Evolutionary conservation across 768 basidiomycete genomes (phyloP).

Genomic region (Lactifluus rugatus): DNA sequence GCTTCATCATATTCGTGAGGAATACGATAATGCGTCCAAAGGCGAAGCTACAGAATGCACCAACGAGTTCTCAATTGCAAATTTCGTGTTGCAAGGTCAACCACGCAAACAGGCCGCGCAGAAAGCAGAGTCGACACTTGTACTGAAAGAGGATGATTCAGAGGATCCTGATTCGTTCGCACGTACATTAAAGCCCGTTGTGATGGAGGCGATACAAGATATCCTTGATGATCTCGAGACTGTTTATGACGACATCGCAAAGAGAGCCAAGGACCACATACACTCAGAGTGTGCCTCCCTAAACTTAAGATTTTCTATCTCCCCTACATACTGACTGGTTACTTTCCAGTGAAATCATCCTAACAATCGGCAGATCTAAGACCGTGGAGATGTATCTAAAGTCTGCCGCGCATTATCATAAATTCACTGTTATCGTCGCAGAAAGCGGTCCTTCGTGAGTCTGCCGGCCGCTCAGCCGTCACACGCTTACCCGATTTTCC

Average conservation of each 20-base stretch:
- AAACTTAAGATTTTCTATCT: background rate
- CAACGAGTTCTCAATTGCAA: constrained; percentile 60
- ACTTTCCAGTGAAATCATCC: constrained; percentile 74
- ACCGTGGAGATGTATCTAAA: constrained; percentile 93
- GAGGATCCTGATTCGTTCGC: constrained; percentile 77
- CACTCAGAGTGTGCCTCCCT: constrained; percentile 81
- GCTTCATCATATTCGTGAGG: constrained; percentile 89
- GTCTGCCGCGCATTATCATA: constrained; percentile 78
- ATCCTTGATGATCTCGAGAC: constrained; percentile 94
- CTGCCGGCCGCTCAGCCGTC: background rate
- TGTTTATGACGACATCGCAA: constrained; percentile 89
- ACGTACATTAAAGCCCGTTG: constrained; percentile 72
- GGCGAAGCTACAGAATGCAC: constrained; percentile 32
- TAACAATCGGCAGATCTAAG: constrained; percentile 88
- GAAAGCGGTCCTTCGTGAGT: constrained; percentile 91
- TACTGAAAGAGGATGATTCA: constrained; percentile 57
- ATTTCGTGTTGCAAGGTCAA: constrained; percentile 75
- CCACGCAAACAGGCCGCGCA: constrained; percentile 40
- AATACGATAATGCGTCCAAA: constrained; percentile 73
- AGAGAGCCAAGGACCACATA: constrained; percentile 90
- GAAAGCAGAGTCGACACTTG: constrained; percentile 45
- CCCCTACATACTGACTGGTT: background rate
- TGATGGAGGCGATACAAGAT: constrained; percentile 96
- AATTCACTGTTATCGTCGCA: constrained; percentile 92
- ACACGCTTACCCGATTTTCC: background rate